Percentiles rank a stretch among this genome's conserved stretches.
phyloP scores from a whole-genome alignment of 805 yeast genomes.

The Cephaloascus fragrans region DNA sequence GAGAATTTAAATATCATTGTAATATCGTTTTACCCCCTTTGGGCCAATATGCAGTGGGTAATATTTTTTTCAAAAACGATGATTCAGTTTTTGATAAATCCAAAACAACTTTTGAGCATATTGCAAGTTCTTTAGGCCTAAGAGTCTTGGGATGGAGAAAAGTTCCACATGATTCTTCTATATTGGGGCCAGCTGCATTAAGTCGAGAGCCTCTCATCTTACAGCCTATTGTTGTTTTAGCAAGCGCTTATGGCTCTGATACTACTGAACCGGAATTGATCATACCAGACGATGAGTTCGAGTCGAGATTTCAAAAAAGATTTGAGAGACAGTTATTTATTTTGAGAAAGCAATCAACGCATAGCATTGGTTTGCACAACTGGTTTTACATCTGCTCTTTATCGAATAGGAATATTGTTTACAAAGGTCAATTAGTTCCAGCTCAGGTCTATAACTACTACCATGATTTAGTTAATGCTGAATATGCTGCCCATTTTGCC shows the following conservation, averaged over 20 bases:
- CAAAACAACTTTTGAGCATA: slow-evolving; percentile 66
- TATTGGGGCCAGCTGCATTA: slow-evolving; percentile 89
- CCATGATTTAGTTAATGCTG: slow-evolving; percentile 85
- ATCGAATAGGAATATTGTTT: slow-evolving; percentile 81
- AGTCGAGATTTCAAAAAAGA: slow-evolving; percentile 41
- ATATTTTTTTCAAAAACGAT: slow-evolving; percentile 87
- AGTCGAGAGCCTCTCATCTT: slow-evolving; percentile 86
- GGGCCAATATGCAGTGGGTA: slow-evolving; percentile 94
- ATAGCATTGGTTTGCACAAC: slow-evolving; percentile 86
- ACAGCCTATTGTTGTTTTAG: slow-evolving; percentile 86
- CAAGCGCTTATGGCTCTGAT: slow-evolving; percentile 35
- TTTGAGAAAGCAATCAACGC: slow-evolving; percentile 82
- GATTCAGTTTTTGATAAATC: slow-evolving; percentile 60
- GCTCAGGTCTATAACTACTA: slow-evolving; percentile 92
- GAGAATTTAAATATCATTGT: slow-evolving; percentile 73
- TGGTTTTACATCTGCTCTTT: slow-evolving; percentile 97
- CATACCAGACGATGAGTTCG: slow-evolving; percentile 45
- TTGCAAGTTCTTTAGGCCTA: slow-evolving; percentile 70
- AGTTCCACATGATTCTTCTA: slow-evolving; percentile 91
- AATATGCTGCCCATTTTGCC: slow-evolving; percentile 91
- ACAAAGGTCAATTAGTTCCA: slow-evolving; percentile 97
- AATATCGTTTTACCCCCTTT: slow-evolving; percentile 58
- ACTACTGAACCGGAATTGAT: slow-evolving; percentile 17
- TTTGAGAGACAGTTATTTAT: slow-evolving; percentile 82
- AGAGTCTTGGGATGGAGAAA: slow-evolving; percentile 89